Evolutionary conservation across 202 grass and related monocot species (phyloP).

Genomic region (Brachypodium distachyon): DNA sequence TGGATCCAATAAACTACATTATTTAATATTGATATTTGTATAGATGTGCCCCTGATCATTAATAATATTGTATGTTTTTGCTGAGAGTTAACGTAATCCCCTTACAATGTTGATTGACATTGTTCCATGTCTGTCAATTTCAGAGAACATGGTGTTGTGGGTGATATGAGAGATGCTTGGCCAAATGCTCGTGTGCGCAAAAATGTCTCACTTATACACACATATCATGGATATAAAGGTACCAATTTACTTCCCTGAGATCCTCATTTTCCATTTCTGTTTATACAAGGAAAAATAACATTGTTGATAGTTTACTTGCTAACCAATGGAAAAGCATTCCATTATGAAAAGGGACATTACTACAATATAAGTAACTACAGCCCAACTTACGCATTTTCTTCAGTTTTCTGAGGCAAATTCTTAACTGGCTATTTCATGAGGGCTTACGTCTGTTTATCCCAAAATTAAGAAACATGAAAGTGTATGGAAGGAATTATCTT

Average conservation of each 20-base stretch:
- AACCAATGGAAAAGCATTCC: background rate
- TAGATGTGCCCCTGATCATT: background rate
- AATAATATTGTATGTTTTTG: constrained; percentile 1
- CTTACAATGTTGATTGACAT: background rate
- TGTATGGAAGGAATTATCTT: background rate
- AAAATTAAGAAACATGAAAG: background rate
- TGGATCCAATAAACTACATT: background rate
- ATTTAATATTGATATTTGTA: background rate
- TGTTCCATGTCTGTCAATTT: constrained; percentile 17
- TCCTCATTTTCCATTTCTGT: background rate
- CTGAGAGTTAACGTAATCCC: background rate
- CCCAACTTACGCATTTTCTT: background rate
- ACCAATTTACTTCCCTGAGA: background rate
- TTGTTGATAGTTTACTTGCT: background rate
- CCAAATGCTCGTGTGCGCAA: constrained; percentile 88
- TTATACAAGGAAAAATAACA: background rate
- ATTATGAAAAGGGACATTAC: background rate
- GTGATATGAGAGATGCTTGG: constrained; percentile 99
- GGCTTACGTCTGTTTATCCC: background rate
- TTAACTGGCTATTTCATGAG: background rate
- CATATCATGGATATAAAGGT: constrained; percentile 99
- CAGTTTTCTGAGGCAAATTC: background rate
- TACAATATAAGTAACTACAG: background rate
- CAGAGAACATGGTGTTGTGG: constrained; percentile 94
- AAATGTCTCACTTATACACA: constrained; percentile 92